These are phyloP conservation scores for Solanum corneliomulleri DNA, from an alignment of 257 asterid species.

Conservation along the genomic window DNA sequence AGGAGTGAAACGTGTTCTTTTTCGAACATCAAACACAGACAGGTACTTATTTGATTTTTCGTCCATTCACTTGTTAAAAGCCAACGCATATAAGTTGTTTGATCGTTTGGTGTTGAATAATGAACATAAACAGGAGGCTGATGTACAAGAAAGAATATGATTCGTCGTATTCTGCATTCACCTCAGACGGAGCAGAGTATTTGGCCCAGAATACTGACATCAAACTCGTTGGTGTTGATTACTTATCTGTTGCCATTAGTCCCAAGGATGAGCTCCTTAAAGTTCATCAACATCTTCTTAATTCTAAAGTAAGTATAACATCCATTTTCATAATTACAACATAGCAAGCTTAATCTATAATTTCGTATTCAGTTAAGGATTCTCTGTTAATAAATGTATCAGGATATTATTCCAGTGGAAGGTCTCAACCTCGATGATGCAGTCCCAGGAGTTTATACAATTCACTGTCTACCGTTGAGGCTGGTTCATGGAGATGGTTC, in stretches of 20 bases:
- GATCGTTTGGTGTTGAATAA: background rate
- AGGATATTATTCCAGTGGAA: constrained; percentile 20
- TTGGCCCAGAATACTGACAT: constrained; percentile 14
- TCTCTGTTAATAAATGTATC: background rate
- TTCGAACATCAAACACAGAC: constrained; percentile 14
- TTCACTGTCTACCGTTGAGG: constrained; percentile 26
- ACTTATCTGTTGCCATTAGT: constrained; percentile 16
- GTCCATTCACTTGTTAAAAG: background rate
- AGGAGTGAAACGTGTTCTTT: constrained; percentile 13
- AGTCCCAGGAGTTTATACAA: constrained; percentile 15
- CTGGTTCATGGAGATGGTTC: constrained; percentile 12
- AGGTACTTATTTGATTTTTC: background rate
- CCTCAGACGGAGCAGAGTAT: constrained; percentile 20
- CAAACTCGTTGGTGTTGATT: constrained; percentile 27
- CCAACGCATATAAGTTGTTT: background rate
- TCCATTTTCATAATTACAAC: background rate
- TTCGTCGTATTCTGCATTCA: constrained; percentile 11
- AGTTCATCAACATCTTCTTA: constrained; percentile 4
- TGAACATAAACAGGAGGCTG: constrained; percentile 6
- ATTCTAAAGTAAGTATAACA: constrained; percentile 8
- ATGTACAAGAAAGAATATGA: constrained; percentile 11
- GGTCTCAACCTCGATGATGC: constrained; percentile 12
- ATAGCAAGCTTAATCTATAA: background rate
- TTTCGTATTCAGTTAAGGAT: background rate
- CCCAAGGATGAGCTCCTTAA: background rate